Conservation (phyloP, 306 rosid species). For the Glycyrrhiza uralensis region DNA sequence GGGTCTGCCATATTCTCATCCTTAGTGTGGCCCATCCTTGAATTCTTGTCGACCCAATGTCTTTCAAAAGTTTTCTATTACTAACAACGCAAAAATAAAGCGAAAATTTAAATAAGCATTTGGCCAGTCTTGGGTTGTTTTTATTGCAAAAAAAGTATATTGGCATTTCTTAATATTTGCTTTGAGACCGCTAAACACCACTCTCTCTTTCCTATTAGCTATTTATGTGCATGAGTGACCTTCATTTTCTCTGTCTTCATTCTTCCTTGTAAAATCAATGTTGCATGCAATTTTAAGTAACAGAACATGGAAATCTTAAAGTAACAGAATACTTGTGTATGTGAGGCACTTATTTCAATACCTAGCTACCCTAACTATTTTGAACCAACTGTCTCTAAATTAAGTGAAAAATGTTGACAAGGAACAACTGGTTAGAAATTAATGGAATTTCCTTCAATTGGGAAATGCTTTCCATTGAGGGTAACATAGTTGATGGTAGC, state of each 20-base stretch:
- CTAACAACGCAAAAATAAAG: background rate
- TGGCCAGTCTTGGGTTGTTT: constrained; percentile 11
- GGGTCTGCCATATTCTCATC: constrained; percentile 45
- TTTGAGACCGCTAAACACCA: background rate
- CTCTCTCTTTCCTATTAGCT: background rate
- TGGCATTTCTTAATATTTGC: constrained; percentile 8
- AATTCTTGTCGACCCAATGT: constrained; percentile 61
- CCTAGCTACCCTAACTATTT: background rate
- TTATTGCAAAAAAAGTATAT: background rate
- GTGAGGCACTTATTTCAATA: background rate
- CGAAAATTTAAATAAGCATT: background rate
- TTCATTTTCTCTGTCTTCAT: background rate
- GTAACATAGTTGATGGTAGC: constrained; percentile 12
- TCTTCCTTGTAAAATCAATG: background rate
- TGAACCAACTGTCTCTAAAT: background rate
- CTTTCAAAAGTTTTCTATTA: constrained; percentile 29
- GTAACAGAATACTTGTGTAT: background rate
- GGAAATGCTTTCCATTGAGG: constrained; percentile 6
- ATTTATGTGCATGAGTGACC: background rate
- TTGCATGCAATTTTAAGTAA: background rate
- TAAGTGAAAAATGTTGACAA: background rate
- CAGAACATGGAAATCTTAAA: background rate
- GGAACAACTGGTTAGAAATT: background rate
- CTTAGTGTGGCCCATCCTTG: constrained; percentile 60
- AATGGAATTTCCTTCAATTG: constrained; percentile 8